Conservation (phyloP, 2,329 filamentous ascomycete species). For the Dactylellina leptospora region DNA sequence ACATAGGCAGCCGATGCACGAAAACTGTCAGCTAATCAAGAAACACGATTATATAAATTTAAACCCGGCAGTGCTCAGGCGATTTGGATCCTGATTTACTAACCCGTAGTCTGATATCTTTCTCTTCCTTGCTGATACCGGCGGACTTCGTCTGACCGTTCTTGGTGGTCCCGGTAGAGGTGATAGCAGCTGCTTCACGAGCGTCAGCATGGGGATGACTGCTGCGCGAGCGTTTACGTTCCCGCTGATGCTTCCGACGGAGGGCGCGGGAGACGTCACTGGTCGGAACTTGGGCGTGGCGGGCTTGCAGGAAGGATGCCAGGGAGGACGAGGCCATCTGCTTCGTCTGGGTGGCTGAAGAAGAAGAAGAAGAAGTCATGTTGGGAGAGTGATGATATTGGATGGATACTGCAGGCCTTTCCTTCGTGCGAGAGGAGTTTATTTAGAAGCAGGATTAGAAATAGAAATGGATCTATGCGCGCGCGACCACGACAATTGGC, state of each 20-base stretch:
- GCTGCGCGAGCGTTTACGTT: slow-evolving; percentile 27
- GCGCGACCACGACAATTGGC: background rate
- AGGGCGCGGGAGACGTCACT: slow-evolving; percentile 44
- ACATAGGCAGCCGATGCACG: slow-evolving; percentile 6
- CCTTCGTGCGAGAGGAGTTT: background rate
- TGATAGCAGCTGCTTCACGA: slow-evolving; percentile 7
- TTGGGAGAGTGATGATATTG: background rate
- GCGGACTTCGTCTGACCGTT: slow-evolving; percentile 15
- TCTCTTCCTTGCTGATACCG: slow-evolving; percentile 43
- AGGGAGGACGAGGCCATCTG: slow-evolving; percentile 35
- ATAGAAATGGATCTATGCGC: background rate
- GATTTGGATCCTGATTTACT: slow-evolving; percentile 9
- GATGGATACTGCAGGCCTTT: no score
- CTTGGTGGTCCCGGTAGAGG: background rate
- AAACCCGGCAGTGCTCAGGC: slow-evolving; percentile 10
- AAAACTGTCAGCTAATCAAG: slow-evolving; percentile 31
- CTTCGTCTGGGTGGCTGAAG: slow-evolving; percentile 39
- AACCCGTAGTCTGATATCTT: slow-evolving; percentile 44
- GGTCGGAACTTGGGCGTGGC: slow-evolving; percentile 35
- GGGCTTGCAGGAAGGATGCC: slow-evolving; percentile 30
- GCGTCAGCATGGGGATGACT: slow-evolving; percentile 6
- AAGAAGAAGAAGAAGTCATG: slow-evolving; percentile 41
- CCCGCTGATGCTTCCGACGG: slow-evolving; percentile 44
- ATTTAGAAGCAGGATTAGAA: slow-evolving; percentile 22
- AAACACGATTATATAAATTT: slow-evolving; percentile 20